Conservation (phyloP, 805 yeast species). For the Saccharomycopsis sp. region DNA sequence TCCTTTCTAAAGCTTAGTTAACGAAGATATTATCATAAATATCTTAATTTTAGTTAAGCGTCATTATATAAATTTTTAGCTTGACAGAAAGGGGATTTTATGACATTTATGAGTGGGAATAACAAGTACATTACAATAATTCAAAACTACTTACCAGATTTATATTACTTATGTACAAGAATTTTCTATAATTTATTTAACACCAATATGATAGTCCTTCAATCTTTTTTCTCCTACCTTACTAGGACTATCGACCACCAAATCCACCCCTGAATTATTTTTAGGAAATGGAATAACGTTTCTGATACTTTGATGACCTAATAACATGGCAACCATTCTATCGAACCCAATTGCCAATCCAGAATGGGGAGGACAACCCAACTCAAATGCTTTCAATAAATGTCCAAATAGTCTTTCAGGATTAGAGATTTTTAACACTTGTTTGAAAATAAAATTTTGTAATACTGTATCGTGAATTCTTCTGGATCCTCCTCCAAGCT, state of each 20-base stretch:
- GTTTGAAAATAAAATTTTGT: slow-evolving; percentile 62
- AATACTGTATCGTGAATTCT: slow-evolving; percentile 82
- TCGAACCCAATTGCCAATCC: slow-evolving; percentile 96
- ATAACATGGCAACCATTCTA: slow-evolving; percentile 80
- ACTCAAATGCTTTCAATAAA: slow-evolving; percentile 62
- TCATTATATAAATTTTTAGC: too few species aligned
- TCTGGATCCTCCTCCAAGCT: slow-evolving; percentile 94
- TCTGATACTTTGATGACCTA: slow-evolving; percentile 67
- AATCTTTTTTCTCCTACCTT: slow-evolving; percentile 27
- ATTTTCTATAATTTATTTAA: too few species aligned
- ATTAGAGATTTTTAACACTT: slow-evolving; percentile 49
- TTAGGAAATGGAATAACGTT: slow-evolving; percentile 97
- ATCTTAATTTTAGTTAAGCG: too few species aligned
- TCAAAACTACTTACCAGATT: too few species aligned
- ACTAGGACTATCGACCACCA: slow-evolving; percentile 82
- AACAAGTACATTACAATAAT: too few species aligned
- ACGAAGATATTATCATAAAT: too few species aligned
- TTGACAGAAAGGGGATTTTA: too few species aligned
- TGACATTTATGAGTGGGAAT: too few species aligned
- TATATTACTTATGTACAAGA: too few species aligned
- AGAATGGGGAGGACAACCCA: slow-evolving; percentile 98
- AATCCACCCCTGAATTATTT: slow-evolving; percentile 78
- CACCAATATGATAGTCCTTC: slow-evolving; percentile 7
- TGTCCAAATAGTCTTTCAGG: slow-evolving; percentile 73
- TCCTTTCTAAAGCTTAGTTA: too few species aligned